Conservation (phyloP, 495 filamentous ascomycete genomes). For the Aspergillus sparsus region DNA sequence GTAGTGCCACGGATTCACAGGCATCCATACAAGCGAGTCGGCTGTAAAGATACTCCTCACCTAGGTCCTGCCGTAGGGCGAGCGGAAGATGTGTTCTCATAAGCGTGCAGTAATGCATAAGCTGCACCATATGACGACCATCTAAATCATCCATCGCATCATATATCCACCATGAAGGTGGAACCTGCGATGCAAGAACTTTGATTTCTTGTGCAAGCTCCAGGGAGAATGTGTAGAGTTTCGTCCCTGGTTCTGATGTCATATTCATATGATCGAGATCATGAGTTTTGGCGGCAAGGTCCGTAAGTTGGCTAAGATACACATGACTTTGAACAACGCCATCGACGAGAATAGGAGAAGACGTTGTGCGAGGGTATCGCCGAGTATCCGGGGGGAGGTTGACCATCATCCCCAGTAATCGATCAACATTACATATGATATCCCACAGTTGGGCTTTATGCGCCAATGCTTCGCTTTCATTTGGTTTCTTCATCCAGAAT, state of each 20-base stretch:
- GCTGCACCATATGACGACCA: slow-evolving; percentile 31
- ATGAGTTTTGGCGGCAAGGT: slow-evolving; percentile 28
- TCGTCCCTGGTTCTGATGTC: slow-evolving; percentile 10
- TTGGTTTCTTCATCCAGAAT: slow-evolving; percentile 13
- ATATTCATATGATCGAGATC: slow-evolving; percentile 30
- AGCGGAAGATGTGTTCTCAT: slow-evolving; percentile 35
- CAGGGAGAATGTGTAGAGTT: slow-evolving; percentile 23
- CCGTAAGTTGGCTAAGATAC: slow-evolving; percentile 27
- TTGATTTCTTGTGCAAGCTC: slow-evolving; percentile 27
- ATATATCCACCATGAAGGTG: slow-evolving; percentile 28
- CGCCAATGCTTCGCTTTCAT: slow-evolving; percentile 1
- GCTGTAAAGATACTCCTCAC: slow-evolving; percentile 25
- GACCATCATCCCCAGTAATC: slow-evolving; percentile 31
- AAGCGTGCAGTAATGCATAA: slow-evolving; percentile 28
- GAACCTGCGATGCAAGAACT: slow-evolving; percentile 27
- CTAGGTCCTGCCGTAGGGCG: slow-evolving; percentile 25
- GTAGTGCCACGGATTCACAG: slow-evolving; percentile 25
- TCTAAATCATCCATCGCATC: slow-evolving; percentile 14
- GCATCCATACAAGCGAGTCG: slow-evolving; percentile 31
- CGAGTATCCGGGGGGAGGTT: slow-evolving; percentile 33
- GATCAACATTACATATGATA: slow-evolving; percentile 30
- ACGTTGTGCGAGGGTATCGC: slow-evolving; percentile 16
- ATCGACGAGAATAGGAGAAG: slow-evolving; percentile 17
- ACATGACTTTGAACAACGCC: slow-evolving; percentile 29
- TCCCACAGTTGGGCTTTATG: slow-evolving; percentile 32